Base-by-base conservation (phyloP, 768 basidiomycete species). In the Cystobasidium ongulense region DNA sequence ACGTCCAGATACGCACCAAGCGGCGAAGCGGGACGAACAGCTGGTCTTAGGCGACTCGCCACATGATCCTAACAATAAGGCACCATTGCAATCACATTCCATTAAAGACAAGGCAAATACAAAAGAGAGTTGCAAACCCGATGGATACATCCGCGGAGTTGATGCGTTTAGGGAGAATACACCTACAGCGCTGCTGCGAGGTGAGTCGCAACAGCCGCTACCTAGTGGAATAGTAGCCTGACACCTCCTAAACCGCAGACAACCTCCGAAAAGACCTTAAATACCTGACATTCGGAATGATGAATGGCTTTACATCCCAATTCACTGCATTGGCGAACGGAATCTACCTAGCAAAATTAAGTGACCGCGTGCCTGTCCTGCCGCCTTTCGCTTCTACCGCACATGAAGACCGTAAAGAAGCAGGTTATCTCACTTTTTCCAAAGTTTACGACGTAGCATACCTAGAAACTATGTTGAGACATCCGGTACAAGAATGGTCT, bases 401-500 rank as follows among this genome's bases (percentile, higher is more conserved):
- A 31, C 53, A 61, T 53, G 29, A 54, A 74, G 82, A 88, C 43
- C 79, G 80, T 23, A 84, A 84, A 50, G 81, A 81, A 4, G 80
- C 81, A 41, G 84, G 84, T n/a, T 83, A 84, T 15, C 82, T 84
- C 17, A 81, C 85, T 25, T 87, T 88, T 75, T 84, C 86, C 25
- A 84, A 86, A 33, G 84, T 88, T 0, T 88, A 88, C 76, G 87
- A 89, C 76, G 80, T 88, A 54, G 83, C 85, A 0, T 83, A 85
- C 11, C 82, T 88, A 4, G 81, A 84, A 35, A 79, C 82, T 63
- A 77, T 79, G 15, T 77, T 88, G 27, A 81, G 82, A 23, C 81
- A 77, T 46, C 85, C 87, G 0, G 78, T 89, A 15, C 78, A 88
- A 3, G 87, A 89, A 80, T 89, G 87, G 87, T 82, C 84, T 53